Base-by-base conservation (phyloP, 108 stramenopile species). In the Fragilariopsis cylindrus region DNA sequence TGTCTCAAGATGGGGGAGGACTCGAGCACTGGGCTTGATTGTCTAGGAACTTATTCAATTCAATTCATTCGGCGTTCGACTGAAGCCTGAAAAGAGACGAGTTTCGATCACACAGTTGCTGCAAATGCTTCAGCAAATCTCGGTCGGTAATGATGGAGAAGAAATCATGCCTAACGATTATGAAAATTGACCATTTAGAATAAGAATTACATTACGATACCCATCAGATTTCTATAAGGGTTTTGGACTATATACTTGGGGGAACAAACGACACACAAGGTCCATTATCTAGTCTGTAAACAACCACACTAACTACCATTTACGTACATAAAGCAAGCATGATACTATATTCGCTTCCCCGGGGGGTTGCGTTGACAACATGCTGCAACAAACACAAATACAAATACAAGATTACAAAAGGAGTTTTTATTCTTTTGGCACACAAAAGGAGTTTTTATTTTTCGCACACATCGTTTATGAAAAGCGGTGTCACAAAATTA, bases 161-260 rank as follows among this genome's bases (percentile, higher is more conserved):
- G 30, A 30, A 30, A 30, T 30, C 30, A 30, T 30, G 30, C 2
- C 30, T 30, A 30, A 30, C 30, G 30, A 30, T 30, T 30, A 0
- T 30, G 30, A 30, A 30, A 30, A 30, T 30, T 30, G 30, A 30
- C 30, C 30, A 30, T 30, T 30, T 30, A 30, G 30, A 30, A 30
- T 30, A 30, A 30, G 30, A 30, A 30, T 30, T 30, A 30, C 30
- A 30, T 30, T 30, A 30, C 30, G 30, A 30, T 30, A 30, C 30
- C 30, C 30, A 30, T 30, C 30, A 30, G 30, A 30, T 30, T 30
- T 30, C 30, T 30, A 30, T 41, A 15, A 62, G 16, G 7, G 43
- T n/a, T 63, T 42, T 45, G 62, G 62, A 63, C 62, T 63, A 63
- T 63, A 44, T n/a, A 63, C 62, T 63, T 63, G 62, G 62, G 62